Conservation (phyloP, 2,329 filamentous ascomycete genomes). For the Mariannaea sp. region DNA sequence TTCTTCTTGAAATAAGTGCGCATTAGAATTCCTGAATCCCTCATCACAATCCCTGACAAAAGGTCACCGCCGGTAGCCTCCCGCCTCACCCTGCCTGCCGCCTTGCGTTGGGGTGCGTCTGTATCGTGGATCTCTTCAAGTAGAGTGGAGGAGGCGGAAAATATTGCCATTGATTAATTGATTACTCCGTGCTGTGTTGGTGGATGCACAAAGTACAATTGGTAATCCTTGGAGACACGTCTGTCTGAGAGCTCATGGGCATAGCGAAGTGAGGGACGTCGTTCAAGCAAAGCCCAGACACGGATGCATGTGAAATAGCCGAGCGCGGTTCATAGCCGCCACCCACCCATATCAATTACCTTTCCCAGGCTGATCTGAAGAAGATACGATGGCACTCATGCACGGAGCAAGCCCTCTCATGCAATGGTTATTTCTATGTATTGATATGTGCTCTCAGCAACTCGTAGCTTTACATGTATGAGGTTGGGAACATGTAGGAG, state of each 20-base stretch:
- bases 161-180: too few relatives aligned
- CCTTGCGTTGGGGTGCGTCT: slow-evolving; percentile 3
- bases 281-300: slow-evolving; percentile 10
- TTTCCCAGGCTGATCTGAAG: slow-evolving; percentile 1
- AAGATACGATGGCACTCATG: slow-evolving; percentile 9
- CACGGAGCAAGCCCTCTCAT: slow-evolving; percentile 5
- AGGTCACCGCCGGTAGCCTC: slow-evolving; percentile 14
- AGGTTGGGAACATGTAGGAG: too few relatives aligned
- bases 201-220: too few relatives aligned
- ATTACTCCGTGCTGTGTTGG: slow-evolving; percentile 3
- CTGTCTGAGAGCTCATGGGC: slow-evolving; percentile 14
- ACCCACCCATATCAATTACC: slow-evolving; percentile 9
- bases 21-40: slow-evolving; percentile 2
- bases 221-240: neutral
- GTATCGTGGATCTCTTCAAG: slow-evolving; percentile 29
- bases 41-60: slow-evolving; percentile 1
- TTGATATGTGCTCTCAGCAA: too few relatives aligned
- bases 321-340: slow-evolving; percentile 23
- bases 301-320: neutral
- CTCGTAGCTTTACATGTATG: too few relatives aligned
- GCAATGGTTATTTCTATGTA: too few relatives aligned
- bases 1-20: too few relatives aligned
- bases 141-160: slow-evolving; percentile 19
- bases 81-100: slow-evolving; percentile 16
- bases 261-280: slow-evolving; percentile 1